phyloP scores from a whole-genome alignment of 140 eudicot genomes.

The Bidens hawaiensis region DNA sequence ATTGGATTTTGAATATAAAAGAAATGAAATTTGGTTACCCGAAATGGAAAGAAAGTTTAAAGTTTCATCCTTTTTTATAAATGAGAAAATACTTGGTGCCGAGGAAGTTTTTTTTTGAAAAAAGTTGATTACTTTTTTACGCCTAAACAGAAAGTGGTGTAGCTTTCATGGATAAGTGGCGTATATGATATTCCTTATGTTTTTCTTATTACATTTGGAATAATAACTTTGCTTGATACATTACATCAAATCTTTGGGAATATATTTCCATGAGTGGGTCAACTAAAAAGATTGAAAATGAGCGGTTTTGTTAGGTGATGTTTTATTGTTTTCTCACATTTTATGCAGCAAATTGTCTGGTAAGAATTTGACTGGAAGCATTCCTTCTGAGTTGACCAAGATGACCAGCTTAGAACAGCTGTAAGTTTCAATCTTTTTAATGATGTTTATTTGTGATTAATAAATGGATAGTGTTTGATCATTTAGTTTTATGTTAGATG shows the following conservation, averaged over 20 bases:
- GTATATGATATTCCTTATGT: no score
- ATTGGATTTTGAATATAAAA: not conserved
- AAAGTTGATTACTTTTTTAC: not conserved
- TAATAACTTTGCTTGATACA: no score
- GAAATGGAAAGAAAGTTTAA: not conserved
- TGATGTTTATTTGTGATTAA: not conserved
- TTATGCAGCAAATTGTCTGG: constrained; percentile 62
- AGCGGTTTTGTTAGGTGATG: no score
- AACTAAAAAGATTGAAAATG: no score
- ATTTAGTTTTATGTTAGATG: constrained; percentile 42
- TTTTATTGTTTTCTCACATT: constrained; percentile 5
- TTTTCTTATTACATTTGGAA: no score
- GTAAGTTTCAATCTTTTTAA: constrained; percentile 46
- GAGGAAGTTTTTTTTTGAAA: not conserved
- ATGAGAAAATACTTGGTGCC: not conserved
- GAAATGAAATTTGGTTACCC: not conserved
- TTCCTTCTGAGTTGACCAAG: constrained; percentile 64
- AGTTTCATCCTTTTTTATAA: not conserved
- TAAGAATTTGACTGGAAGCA: constrained; percentile 72
- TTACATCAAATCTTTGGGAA: no score
- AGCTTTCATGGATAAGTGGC: not conserved
- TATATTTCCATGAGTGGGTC: no score
- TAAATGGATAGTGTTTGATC: constrained; percentile 7
- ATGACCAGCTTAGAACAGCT: constrained; percentile 70
- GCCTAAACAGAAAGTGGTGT: not conserved